Evolutionary conservation across 169 alveolate genomes (phyloP), one percentile per base, ranked within the genome.

Genomic region (Plasmodium cynomolgi): DNA sequence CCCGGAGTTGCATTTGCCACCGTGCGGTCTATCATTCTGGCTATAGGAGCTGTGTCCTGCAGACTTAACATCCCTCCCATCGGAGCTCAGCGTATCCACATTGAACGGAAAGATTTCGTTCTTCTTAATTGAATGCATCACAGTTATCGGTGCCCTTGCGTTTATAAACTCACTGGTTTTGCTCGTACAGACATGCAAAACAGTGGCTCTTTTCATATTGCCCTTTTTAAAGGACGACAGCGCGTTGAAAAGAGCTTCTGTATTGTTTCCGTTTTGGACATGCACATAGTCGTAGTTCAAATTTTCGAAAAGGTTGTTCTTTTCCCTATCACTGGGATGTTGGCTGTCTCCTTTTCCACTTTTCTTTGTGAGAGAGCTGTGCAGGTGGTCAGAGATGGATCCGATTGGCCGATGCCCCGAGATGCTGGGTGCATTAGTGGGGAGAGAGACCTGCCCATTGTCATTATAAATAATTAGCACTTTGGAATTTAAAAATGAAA

Each of bases 391-490:
- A n/a, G 96, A 93, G 39, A 93, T 73, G 26, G 93, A 83, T 1
- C 94, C 93, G 26, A 96, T 84, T 7, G 97, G 97, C 1, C 90
- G 88, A 1, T 81, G 80, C 26, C 97, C 97, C 29, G 90, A 81
- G 54, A 83, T 93, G 26, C 96, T 90, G 17, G 90, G 81, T 84
- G 95, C 81, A 56, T 96, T 98, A 7, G 98, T 97, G 15, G 98
- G 98, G 37, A 97, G 96, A 9, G 98, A 97, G 44, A 95, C 96
- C 80, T 97, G 98, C 37, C 96, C 98, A 84, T 98, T 98, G 93
- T 98, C 99, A 84, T 98, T 98, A 80, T 97, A 96, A 50, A 98
- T 96, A 17, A 98, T 96, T 82, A 98, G 83, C 58, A 98, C 83
- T 68, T 97, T 97, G 26, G 98, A 95, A 81, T 97, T 96, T 92